Percentiles rank a stretch among this genome's conserved stretches.
phyloP scores from a whole-genome alignment of 306 rosid species.

The Glycine latifolia region DNA sequence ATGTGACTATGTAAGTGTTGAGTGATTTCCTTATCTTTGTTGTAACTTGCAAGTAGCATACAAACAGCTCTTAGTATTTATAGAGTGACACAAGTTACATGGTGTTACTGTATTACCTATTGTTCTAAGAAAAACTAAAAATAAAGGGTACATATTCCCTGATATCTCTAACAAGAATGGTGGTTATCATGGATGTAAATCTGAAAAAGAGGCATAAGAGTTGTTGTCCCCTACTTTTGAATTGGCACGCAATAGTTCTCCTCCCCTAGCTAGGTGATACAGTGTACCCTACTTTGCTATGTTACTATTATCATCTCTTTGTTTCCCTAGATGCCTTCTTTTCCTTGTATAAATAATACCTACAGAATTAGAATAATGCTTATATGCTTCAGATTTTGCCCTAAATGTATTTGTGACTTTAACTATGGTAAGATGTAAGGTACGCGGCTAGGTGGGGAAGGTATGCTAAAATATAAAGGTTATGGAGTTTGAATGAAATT shows the following conservation, averaged over 20 bases:
- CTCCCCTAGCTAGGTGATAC: conserved; percentile 2
- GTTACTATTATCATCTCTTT: conserved; percentile 16
- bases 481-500: neutral
- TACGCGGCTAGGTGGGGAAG: neutral
- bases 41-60: conserved; percentile 18
- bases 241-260: conserved; percentile 35
- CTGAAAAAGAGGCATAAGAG: conserved; percentile 45
- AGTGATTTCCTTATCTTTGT: neutral
- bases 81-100: conserved; percentile 41
- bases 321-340: conserved; percentile 53
- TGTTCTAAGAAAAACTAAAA: neutral
- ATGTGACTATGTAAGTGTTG: neutral
- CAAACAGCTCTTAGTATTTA: conserved; percentile 44
- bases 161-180: conserved; percentile 47
- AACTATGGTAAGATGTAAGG: neutral
- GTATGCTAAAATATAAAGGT: neutral
- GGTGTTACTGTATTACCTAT: neutral
- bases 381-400: conserved; percentile 21
- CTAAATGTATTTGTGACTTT: neutral
- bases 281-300: conserved; percentile 38
- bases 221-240: conserved; percentile 63
- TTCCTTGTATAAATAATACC: conserved; percentile 50
- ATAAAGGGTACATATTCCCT: conserved; percentile 49
- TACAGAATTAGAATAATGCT: conserved; percentile 32
- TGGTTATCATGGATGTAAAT: conserved; percentile 44